Evolutionary conservation across 1,284 basidiomycete genomes (phyloP).

Genomic region (Gymnopus androsaceus): DNA sequence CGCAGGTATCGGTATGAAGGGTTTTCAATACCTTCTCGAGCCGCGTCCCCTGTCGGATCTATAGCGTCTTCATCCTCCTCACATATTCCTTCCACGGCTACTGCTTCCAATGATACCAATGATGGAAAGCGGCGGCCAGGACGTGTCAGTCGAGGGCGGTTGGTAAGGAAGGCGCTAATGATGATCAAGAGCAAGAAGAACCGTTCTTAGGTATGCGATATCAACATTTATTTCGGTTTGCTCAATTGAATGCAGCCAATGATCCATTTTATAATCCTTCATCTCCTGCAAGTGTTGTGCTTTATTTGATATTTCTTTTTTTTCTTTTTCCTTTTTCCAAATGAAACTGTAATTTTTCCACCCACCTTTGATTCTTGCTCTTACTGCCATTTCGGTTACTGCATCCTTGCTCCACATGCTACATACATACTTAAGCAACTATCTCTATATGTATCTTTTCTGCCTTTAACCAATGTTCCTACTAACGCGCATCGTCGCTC

Average conservation of each 20-base stretch:
- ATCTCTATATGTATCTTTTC: background rate
- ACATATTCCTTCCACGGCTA: background rate
- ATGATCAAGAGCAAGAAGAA: background rate
- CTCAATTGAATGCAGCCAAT: no score
- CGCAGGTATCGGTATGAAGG: conserved; percentile 15
- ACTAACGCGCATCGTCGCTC: background rate
- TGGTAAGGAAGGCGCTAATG: background rate
- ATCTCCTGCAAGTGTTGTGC: no score
- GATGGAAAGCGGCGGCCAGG: background rate
- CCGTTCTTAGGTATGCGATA: background rate
- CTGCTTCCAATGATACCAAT: background rate
- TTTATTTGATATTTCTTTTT: no score
- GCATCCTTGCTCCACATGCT: no score
- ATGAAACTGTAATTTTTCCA: no score
- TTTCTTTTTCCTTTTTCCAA: no score
- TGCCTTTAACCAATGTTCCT: background rate
- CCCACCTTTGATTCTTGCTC: no score
- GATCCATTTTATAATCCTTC: no score
- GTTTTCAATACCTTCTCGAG: background rate
- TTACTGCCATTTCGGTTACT: background rate
- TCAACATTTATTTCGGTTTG: background rate
- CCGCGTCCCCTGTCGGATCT: background rate
- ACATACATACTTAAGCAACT: no score
- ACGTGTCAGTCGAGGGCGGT: background rate
- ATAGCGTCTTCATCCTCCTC: background rate